Evolutionary conservation across 768 basidiomycete species (phyloP).

Genomic region (Sarcodon sp.): DNA sequence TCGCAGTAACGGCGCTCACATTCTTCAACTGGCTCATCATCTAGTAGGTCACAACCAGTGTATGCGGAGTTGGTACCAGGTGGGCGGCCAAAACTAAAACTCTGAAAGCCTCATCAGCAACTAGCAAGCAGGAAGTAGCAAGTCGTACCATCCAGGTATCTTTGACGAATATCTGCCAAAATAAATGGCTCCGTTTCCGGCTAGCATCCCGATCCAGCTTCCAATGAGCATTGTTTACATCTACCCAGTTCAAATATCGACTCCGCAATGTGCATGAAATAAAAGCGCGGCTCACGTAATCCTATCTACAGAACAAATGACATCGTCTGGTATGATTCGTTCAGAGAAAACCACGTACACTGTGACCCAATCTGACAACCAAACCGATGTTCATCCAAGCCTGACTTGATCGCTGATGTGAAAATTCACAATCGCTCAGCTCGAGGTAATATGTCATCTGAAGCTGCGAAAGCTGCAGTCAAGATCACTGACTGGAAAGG

Average conservation of each 20-base stretch:
- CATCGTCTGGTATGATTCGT: too few relatives aligned
- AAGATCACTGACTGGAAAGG: neutral
- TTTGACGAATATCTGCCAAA: constrained; percentile 46
- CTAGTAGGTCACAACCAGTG: constrained; percentile 14
- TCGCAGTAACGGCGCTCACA: neutral
- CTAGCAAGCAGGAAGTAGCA: neutral
- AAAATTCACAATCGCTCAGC: neutral
- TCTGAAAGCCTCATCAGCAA: constrained; percentile 5
- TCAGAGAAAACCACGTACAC: neutral
- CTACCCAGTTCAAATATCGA: constrained; percentile 15
- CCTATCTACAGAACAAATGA: neutral
- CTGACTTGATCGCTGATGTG: neutral
- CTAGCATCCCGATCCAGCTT: constrained; percentile 27
- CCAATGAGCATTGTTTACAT: constrained; percentile 44
- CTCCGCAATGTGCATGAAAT: neutral
- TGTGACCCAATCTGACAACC: neutral
- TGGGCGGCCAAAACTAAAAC: constrained; percentile 14
- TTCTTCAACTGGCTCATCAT: constrained; percentile 11
- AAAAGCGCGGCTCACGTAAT: neutral
- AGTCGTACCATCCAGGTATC: constrained; percentile 41
- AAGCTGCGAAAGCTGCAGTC: neutral
- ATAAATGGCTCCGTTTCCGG: constrained; percentile 37
- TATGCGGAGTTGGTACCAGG: constrained; percentile 10
- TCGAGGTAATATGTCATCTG: neutral
- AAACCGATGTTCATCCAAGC: neutral